Evolutionary conservation across 2,329 filamentous ascomycete genomes (phyloP), one percentile per base, ranked within the genome.

Genomic region (Pseudodiploospora longispora): DNA sequence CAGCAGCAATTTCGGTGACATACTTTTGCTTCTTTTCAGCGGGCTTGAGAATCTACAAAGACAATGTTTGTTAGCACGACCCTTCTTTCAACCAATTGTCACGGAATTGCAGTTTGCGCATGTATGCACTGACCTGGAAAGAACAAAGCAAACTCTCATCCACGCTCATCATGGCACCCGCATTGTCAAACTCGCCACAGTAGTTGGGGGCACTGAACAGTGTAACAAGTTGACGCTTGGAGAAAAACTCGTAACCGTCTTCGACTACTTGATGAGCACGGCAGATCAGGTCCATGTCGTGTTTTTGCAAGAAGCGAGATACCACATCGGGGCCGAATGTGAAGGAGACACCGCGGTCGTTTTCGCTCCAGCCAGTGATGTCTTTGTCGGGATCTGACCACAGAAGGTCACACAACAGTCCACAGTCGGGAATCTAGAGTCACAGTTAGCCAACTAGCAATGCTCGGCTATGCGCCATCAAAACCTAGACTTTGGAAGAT

Each of bases 1-100:
- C 82, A 69, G 84, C 76, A 72, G 78, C 76, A 72, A 19, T 19
- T 19, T 75, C 76, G 73, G 82, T 78, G 65, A 94, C 90, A 77
- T 95, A 97, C 90, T 97, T 97, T 87, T 96, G 91, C 84, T 98
- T 98, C 84, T 98, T 98, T 81, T 98, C 93, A 69, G 93, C 93
- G 63, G 93, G 93, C 77, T 97, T 98, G 75, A 98, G 78, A 65
- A 98, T 97, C 88, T 95, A 57, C 29, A 34, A 3, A 8, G 12
- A 19, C 12, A 41, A 7, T 12, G 38, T 39, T 37, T 33, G 44
- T 36, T 27, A 42, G n/a, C 10, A 29, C 8, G 6, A 38, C 2
- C 19, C 19, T 19, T 19, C 19, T 19, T 19, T 19, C 33, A 36
- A 34, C 12, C 19, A 19, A 19, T 19, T 19, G 19, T 19, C 19